Base-by-base conservation (phyloP, 148 eudicot genomes). In the Agrostemma githago region DNA sequence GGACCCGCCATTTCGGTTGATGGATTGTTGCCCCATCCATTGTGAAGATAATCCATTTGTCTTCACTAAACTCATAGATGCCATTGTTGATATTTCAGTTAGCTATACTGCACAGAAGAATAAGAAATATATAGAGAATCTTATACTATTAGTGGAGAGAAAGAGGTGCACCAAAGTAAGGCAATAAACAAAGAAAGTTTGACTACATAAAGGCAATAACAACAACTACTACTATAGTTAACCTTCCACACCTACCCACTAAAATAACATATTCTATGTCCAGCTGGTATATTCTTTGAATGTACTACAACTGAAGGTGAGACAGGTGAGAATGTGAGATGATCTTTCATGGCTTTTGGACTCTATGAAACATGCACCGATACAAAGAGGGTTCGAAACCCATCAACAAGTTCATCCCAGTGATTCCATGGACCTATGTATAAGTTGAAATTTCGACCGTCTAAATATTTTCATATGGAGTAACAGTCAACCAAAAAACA, bases 31-130 rank as follows among this genome's bases (percentile, higher is more conserved):
- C 19, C 82, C 89, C 84, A 89, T 84, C 88, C 83, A 84, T 63
- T 69, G 85, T 4, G 92, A 88, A 26, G 91, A 82, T 37, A 88
- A 72, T n/a, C 87, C 88, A 79, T 83, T 85, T 17, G 87, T 72
- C 84, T 87, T 88, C 15, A 87, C 77, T 48, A 87, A 77, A 81
- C 84, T 81, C 58, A 88, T 82, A 70, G 83, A 84, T 72, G 92
- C 88, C 96, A 88, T 88, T 12, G 70, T 48, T 43, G 51, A 71
- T 80, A 68, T 64, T 74, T 8, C 46, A 21, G 67, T 68, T 44
- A 78, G 68, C 77, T 73, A 58, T 8, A 40, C 65, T 66, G 65
- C 61, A 5, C 9, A 66, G 41, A 66, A 41, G 51, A 67, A 57
- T 61, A 67, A 60, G 21, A 48, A n/a, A 15, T 51, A 8, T 10